Conservation (phyloP, 2,329 filamentous ascomycete genomes). For the Gaeumannomyces sp. region DNA sequence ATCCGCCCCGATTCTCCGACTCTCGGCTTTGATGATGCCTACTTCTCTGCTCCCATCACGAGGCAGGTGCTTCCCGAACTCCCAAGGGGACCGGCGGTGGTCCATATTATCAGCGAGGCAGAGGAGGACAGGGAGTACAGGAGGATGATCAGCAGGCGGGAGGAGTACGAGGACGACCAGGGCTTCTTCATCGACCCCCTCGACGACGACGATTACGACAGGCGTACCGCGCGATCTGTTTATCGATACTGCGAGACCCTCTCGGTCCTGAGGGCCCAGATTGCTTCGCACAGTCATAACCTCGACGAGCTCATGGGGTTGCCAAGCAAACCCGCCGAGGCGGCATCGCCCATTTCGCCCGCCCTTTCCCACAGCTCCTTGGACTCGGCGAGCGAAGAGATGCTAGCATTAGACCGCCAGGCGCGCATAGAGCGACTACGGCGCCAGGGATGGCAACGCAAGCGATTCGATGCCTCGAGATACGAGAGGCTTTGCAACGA, state of each 20-base stretch:
- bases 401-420: constrained; percentile 35
- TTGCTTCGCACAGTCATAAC: constrained; percentile 39
- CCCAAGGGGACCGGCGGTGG: constrained; percentile 16
- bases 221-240: constrained; percentile 31
- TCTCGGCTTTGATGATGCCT: constrained; percentile 45
- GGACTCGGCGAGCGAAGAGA: constrained; percentile 24
- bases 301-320: constrained; percentile 35
- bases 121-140: constrained; percentile 11
- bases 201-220: constrained; percentile 26
- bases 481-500: constrained; percentile 48
- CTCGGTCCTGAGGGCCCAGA: constrained; percentile 40
- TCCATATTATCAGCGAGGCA: constrained; percentile 11
- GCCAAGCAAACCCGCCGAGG: constrained; percentile 14
- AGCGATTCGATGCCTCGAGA: constrained; percentile 45
- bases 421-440: constrained; percentile 49
- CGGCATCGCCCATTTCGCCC: constrained; percentile 15
- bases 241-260: constrained; percentile 45
- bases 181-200: constrained; percentile 15
- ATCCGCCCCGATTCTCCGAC: constrained; percentile 56
- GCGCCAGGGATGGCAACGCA: constrained; percentile 48
- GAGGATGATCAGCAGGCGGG: too few relatives aligned
- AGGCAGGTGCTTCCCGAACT: constrained; percentile 22
- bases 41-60: constrained; percentile 22
- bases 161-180: constrained; percentile 11
- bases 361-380: too few relatives aligned